phyloP scores from a whole-genome alignment of 164 flowering plant species.

The Vitis cinerea region DNA sequence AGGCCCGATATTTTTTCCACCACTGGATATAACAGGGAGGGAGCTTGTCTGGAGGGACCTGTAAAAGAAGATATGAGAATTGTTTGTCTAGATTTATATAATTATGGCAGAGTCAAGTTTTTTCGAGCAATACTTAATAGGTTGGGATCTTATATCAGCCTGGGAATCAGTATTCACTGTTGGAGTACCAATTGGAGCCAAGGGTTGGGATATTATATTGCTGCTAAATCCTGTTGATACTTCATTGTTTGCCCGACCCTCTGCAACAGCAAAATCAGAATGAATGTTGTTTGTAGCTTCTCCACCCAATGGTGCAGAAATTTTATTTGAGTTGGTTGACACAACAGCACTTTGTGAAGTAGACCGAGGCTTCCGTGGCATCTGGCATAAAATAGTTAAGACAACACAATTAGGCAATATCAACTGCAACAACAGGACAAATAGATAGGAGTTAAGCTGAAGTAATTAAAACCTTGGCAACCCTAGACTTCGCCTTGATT shows the following conservation, averaged over 20 bases:
- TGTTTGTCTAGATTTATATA: neutral
- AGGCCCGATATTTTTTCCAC: constrained; percentile 41
- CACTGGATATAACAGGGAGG: constrained; percentile 28
- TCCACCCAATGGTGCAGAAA: constrained; percentile 28
- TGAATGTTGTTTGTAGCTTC: constrained; percentile 31
- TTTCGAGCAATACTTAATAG: constrained; percentile 39
- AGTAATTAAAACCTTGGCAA: constrained; percentile 50
- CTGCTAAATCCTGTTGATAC: constrained; percentile 41
- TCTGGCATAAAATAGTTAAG: constrained; percentile 36
- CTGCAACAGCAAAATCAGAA: constrained; percentile 37
- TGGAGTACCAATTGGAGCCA: constrained; percentile 89
- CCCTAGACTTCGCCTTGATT: constrained; percentile 70
- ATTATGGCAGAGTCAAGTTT: neutral
- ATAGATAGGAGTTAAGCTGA: neutral
- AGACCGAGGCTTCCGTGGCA: constrained; percentile 52
- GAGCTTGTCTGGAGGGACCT: constrained; percentile 50
- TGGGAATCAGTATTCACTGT: constrained; percentile 47
- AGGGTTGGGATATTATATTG: constrained; percentile 42
- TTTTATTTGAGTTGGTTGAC: constrained; percentile 37
- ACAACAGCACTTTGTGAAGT: constrained; percentile 33
- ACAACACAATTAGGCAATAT: neutral
- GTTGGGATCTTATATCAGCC: constrained; percentile 42
- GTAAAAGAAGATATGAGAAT: constrained; percentile 20
- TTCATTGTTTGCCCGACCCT: constrained; percentile 36
- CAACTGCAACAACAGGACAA: neutral